Base-by-base conservation (phyloP, 768 basidiomycete species). In the Mycena galopus region DNA sequence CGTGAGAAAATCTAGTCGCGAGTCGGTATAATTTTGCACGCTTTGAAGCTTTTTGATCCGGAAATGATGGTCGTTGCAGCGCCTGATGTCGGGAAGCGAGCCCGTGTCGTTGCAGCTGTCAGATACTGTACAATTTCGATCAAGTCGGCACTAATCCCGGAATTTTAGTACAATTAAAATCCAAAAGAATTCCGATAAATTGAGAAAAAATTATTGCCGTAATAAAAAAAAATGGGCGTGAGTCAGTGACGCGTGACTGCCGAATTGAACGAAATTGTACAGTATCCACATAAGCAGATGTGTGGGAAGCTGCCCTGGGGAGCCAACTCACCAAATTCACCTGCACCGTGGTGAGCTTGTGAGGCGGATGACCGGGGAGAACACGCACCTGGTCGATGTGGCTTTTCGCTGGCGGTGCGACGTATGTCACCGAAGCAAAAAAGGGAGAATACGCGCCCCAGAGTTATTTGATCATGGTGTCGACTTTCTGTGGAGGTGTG, bases 61-160 rank as follows among this genome's bases (percentile, higher is more conserved):
- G 77, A 69, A 23, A 80, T 70, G 11, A 93, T 93, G 27, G 67
- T 67, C 10, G 76, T 75, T 1, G 85, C 78, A 11, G 88, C 85
- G 2, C 85, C 84, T 0, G 78, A 74, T 0, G 94, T 95, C 0
- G 95, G 95, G 75, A 86, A 95, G 35, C 95, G 89, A 1, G 93
- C 3, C 94, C 94, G 77, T 96, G 95, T 9, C 95, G 86, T 81
- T 95, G 92, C 16, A 96, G 82, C 94, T 95, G 60, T 50, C 59
- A 25, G n/a, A n/a, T n/a, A n/a, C n/a, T n/a, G n/a, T n/a, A n/a
- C n/a, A n/a, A n/a, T n/a, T n/a, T n/a, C n/a, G n/a, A n/a, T n/a
- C n/a, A n/a, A n/a, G n/a, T n/a, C n/a, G n/a, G n/a, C n/a, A n/a
- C n/a, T n/a, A n/a, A n/a, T n/a, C n/a, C n/a, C n/a, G n/a, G n/a